Evolutionary conservation across 2,329 filamentous ascomycete species (phyloP), one percentile per base, ranked within the genome.

Genomic region (Neoscytalidium dimidiatum): DNA sequence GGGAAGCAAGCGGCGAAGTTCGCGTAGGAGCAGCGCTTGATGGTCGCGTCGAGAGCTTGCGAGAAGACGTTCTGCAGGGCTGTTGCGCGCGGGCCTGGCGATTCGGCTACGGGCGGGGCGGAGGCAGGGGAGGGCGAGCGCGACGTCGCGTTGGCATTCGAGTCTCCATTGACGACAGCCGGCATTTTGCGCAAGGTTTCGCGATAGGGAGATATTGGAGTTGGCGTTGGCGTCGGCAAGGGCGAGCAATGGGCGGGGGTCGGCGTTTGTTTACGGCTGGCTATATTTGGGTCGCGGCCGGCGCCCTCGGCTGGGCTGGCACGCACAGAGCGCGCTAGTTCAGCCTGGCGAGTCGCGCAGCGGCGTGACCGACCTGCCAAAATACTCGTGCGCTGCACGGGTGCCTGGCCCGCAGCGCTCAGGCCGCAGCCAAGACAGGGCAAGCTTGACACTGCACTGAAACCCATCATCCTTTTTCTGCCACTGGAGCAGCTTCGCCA

Each of bases 1-100:
- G 87, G 87, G 68, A 89, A 89, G 70, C 87, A 90, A 26, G 85
- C 78, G 0, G 85, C 81, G 72, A 89, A 90, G 69, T 88, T 88
- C 56, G 80, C 78, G 72, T 87, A 85, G 9, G 82, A 86, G 74
- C 86, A 87, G 60, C 86, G 85, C 67, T 84, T 83, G n/a, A 89
- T 74, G 0, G 87, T 86, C 67, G 86, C 84, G 11, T 82, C 80
- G 23, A 88, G 80, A 17, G 87, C 86, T 66, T 86, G 81, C 62
- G 80, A 78, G 77, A 87, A 89, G 68, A 89, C 81, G 68, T 86
- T 85, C 70, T 86, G 82, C 7, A 90, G 79, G 53, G 84, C 84
- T 52, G 84, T 80, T 26, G 86, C 87, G 77, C 87, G 87, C 28
- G 83, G 85, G 33, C 87, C 86, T 2, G 86, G 86, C 1, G 84